Conservation (phyloP, 164 flowering plant species). For the Berberis thunbergii region DNA sequence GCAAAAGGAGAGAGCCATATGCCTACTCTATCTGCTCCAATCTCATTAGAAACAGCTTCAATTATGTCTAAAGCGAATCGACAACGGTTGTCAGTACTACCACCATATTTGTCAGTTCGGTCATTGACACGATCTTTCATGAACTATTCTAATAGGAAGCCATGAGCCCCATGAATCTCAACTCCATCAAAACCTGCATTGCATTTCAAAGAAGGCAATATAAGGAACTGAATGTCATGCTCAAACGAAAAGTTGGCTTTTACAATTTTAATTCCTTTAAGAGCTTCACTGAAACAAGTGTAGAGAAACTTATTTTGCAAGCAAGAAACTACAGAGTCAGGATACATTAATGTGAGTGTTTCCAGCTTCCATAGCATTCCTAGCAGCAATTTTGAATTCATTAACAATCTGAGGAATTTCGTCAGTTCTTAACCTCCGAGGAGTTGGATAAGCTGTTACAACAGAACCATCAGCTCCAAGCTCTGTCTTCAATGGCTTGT, state of each 20-base stretch:
- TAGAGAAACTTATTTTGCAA: no score
- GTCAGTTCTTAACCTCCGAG: conserved; percentile 14
- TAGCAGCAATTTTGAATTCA: conserved; percentile 26
- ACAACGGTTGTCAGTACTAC: conserved; percentile 17
- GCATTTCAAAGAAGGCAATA: not conserved
- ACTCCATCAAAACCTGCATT: conserved; percentile 19
- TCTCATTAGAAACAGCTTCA: conserved; percentile 14
- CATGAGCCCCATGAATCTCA: conserved; percentile 18
- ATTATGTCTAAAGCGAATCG: conserved; percentile 12
- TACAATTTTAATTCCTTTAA: no score
- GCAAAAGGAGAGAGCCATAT: conserved; percentile 16
- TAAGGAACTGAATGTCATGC: no score
- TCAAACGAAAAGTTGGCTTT: no score
- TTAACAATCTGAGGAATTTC: conserved; percentile 22
- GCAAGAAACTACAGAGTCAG: no score
- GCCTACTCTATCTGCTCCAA: conserved; percentile 15
- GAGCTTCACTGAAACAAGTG: not conserved
- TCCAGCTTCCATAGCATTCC: conserved; percentile 22
- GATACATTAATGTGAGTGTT: no score
- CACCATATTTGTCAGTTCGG: conserved; percentile 12
- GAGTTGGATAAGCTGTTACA: no score
- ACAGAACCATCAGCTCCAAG: no score
- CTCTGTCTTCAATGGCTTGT: no score
- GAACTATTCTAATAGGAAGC: conserved; percentile 17
- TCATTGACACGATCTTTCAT: conserved; percentile 15